Evolutionary conservation across 2,329 filamentous ascomycete genomes (phyloP).

Genomic region (Cladobotryum mycophilum): DNA sequence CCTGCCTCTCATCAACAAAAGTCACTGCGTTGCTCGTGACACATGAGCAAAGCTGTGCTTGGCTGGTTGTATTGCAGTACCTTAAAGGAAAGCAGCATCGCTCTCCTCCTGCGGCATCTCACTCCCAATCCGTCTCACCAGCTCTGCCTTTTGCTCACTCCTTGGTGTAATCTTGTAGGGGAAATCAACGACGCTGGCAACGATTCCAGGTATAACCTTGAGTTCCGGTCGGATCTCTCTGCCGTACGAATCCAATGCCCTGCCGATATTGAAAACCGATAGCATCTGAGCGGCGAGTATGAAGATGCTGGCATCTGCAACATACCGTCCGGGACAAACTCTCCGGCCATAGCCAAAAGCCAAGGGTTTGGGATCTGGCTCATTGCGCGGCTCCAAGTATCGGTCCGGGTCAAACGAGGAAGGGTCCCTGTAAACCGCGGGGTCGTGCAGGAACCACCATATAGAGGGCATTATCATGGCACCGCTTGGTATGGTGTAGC

Average conservation of each 20-base stretch:
- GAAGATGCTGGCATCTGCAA: slow-evolving; percentile 21
- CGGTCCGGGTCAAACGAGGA: slow-evolving; percentile 22
- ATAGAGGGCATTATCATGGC: neutral
- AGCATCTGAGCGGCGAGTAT: slow-evolving; percentile 34
- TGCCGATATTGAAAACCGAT: slow-evolving; percentile 37
- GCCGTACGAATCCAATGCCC: neutral
- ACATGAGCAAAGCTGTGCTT: no score
- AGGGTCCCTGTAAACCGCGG: slow-evolving; percentile 35
- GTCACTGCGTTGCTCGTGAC: no score
- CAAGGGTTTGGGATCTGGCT: slow-evolving; percentile 7
- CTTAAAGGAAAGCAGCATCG: no score
- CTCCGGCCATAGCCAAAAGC: slow-evolving; percentile 26
- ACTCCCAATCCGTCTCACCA: no score
- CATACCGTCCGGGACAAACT: slow-evolving; percentile 22
- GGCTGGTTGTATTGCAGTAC: no score
- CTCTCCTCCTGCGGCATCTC: no score
- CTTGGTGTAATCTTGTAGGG: no score
- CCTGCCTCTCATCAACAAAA: no score
- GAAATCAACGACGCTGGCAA: no score
- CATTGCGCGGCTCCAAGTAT: slow-evolving; percentile 19
- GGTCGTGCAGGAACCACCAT: slow-evolving; percentile 2
- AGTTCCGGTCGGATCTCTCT: no score
- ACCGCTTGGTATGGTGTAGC: neutral
- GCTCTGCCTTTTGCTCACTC: no score
- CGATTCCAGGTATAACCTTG: no score